Evolutionary conservation across 2,329 filamentous ascomycete genomes (phyloP).

Genomic region (Colletotrichum simmondsii): DNA sequence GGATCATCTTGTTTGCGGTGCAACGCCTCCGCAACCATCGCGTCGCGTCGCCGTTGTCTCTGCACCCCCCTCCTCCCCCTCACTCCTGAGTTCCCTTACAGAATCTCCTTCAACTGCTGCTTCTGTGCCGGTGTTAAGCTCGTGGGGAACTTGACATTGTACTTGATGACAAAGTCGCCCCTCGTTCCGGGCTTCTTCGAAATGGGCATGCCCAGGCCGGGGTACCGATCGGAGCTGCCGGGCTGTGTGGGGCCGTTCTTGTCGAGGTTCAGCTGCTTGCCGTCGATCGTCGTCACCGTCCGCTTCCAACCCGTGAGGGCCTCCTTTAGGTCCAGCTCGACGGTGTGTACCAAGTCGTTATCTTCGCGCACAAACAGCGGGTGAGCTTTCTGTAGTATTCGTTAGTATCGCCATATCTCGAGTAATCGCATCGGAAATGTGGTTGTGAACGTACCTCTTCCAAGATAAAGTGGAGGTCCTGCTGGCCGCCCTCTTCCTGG

Average conservation of each 20-base stretch:
- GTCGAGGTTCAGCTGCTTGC: conserved; percentile 82
- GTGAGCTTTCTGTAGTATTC: conserved; percentile 78
- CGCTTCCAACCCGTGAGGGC: conserved; percentile 93
- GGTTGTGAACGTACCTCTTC: conserved; percentile 76
- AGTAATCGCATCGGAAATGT: background rate
- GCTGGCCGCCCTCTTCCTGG: conserved; percentile 94
- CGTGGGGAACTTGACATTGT: conserved; percentile 93
- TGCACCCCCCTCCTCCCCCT: too few species aligned
- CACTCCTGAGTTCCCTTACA: conserved; percentile 54
- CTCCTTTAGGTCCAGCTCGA: conserved; percentile 91
- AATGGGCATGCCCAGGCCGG: conserved; percentile 91
- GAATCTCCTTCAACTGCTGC: conserved; percentile 80
- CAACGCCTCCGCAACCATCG: background rate
- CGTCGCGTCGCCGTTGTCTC: background rate
- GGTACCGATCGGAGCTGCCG: conserved; percentile 83
- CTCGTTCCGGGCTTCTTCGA: conserved; percentile 87
- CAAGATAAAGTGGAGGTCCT: conserved; percentile 95
- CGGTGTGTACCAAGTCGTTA: conserved; percentile 82
- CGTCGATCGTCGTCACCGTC: conserved; percentile 93
- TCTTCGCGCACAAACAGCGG: conserved; percentile 86
- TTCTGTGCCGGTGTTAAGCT: conserved; percentile 83
- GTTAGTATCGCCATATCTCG: conserved; percentile 52
- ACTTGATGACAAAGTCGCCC: conserved; percentile 88
- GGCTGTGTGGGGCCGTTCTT: conserved; percentile 88
- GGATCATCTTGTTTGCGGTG: background rate